phyloP scores from a whole-genome alignment of 805 yeast species.

The Suhomyces sp. region DNA sequence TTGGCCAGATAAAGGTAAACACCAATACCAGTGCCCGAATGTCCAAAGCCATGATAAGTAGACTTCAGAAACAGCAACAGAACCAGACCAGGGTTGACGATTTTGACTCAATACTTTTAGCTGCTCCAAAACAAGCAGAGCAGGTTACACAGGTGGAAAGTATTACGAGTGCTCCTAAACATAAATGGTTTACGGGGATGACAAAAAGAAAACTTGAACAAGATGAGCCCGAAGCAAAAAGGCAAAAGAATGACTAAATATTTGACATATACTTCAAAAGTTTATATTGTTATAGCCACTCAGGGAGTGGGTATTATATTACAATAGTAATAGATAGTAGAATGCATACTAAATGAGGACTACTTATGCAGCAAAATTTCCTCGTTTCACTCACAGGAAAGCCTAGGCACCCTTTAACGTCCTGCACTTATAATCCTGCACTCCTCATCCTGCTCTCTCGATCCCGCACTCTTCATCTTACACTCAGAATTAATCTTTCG shows the following conservation, averaged over 20 bases:
- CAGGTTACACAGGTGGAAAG: background rate
- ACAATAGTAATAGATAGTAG: no score
- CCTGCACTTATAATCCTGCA: no score
- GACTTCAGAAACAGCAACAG: constrained; percentile 31
- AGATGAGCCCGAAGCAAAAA: background rate
- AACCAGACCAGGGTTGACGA: constrained; percentile 9
- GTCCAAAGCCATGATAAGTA: constrained; percentile 56
- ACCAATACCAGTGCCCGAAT: constrained; percentile 54
- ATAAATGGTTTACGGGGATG: constrained; percentile 24
- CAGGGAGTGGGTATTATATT: no score
- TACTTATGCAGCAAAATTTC: no score
- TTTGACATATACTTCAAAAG: no score
- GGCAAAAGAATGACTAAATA: background rate
- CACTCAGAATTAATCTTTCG: no score
- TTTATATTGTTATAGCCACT: no score
- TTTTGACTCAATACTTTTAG: constrained; percentile 15
- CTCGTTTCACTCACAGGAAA: no score
- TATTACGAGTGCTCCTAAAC: background rate
- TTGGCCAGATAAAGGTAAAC: constrained; percentile 30
- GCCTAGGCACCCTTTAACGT: no score
- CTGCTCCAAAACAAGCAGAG: background rate
- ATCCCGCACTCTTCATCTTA: no score
- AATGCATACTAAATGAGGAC: no score
- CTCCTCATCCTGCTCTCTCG: no score
- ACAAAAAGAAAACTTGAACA: constrained; percentile 8